These are phyloP conservation scores for Ambispora gerdemannii DNA, from an alignment of 192 early-diverging fungal genomes.

Conservation along the genomic window DNA sequence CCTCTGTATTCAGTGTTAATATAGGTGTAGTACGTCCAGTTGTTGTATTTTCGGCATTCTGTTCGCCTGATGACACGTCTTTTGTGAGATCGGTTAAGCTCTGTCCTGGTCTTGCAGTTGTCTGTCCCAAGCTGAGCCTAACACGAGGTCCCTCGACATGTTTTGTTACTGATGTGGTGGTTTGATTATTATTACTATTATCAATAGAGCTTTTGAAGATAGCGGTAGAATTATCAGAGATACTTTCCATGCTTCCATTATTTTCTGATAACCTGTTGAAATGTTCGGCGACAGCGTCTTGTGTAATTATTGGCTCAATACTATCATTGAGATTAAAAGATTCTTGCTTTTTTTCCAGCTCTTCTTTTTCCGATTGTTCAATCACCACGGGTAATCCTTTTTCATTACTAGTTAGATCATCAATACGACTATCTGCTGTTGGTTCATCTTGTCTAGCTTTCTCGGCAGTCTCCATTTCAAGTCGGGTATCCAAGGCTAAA, in stretches of 20 bases:
- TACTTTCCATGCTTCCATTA: background rate
- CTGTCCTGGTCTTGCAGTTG: too few species aligned
- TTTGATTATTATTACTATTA: background rate
- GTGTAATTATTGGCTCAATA: background rate
- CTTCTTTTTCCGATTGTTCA: background rate
- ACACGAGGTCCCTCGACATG: too few species aligned
- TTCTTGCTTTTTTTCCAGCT: background rate
- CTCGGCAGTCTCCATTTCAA: background rate
- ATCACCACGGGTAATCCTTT: background rate
- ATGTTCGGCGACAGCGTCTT: background rate
- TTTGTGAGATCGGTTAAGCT: background rate
- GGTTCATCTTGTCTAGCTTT: background rate
- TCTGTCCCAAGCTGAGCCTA: too few species aligned
- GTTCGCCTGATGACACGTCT: background rate
- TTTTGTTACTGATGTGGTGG: background rate
- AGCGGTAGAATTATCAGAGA: background rate
- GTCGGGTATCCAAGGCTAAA: constrained; percentile 39
- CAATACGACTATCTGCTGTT: background rate
- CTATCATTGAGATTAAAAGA: background rate
- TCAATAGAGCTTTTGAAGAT: background rate
- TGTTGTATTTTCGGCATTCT: too few species aligned
- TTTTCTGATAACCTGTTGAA: background rate
- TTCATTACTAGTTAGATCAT: too few species aligned
- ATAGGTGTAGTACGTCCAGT: too few species aligned
- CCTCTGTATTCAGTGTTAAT: too few species aligned